Percentiles rank a stretch among this genome's conserved stretches.
These are phyloP conservation scores for Wickerhamiella siamensis DNA, from an alignment of 805 yeast species.

Conservation along the genomic window DNA sequence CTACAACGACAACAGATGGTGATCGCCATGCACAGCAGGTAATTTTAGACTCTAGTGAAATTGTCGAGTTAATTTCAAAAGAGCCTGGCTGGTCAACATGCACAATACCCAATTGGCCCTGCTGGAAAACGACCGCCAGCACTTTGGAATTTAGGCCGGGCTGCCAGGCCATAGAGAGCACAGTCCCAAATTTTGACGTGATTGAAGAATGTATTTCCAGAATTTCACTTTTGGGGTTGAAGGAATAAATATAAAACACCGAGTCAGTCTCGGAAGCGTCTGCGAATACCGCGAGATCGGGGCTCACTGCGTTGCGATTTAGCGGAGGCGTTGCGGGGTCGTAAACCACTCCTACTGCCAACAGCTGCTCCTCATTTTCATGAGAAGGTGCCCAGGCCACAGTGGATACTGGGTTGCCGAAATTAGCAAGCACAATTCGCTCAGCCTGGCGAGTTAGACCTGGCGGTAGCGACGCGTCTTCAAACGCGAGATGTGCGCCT, in stretches of 20 bases:
- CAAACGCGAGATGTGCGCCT: not conserved
- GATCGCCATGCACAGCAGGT: slow-evolving; percentile 37
- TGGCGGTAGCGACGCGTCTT: not conserved
- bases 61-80: slow-evolving; percentile 13
- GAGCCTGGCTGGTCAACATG: slow-evolving; percentile 22
- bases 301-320: not conserved
- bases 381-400: slow-evolving; percentile 34
- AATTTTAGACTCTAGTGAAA: slow-evolving; percentile 23
- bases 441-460: slow-evolving; percentile 15
- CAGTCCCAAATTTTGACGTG: slow-evolving; percentile 23
- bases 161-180: slow-evolving; percentile 19
- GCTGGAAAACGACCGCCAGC: slow-evolving; percentile 40
- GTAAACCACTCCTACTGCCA: slow-evolving; percentile 37
- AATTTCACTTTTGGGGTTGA: slow-evolving; percentile 1
- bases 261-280: not conserved
- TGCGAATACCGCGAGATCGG: not conserved
- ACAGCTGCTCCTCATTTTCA: slow-evolving; percentile 24
- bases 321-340: slow-evolving; percentile 15
- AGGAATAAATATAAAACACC: not conserved
- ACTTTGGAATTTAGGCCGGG: slow-evolving; percentile 27
- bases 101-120: slow-evolving; percentile 41
- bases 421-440: slow-evolving; percentile 31
- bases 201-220: slow-evolving; percentile 26
- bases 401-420: slow-evolving; percentile 40
- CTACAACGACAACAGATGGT: slow-evolving; percentile 35